A percentile compares a stretch with the other conserved stretches of the same genome.
phyloP scores from a whole-genome alignment of 2,329 filamentous ascomycete genomes.

The Tolypocladium tropicale region DNA sequence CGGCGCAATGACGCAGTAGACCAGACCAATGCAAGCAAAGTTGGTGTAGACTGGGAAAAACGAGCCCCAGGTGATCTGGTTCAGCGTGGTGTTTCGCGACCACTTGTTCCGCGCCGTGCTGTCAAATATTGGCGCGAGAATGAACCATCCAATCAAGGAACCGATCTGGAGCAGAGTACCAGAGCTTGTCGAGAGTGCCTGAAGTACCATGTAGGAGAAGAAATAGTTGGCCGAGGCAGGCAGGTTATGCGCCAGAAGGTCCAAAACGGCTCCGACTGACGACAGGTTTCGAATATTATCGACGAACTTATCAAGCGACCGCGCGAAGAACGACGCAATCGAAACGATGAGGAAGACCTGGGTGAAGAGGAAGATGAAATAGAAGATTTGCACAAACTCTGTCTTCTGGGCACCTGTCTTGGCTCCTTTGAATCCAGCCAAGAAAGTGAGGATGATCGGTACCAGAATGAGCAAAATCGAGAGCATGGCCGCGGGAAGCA shows the following conservation, averaged over 20 bases:
- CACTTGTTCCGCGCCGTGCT: conserved; percentile 77
- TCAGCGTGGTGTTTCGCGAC: conserved; percentile 68
- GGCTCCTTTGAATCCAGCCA: conserved; percentile 65
- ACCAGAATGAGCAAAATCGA: conserved; percentile 70
- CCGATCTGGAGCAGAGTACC: conserved; percentile 77
- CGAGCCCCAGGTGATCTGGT: conserved; percentile 75
- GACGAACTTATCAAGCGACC: conserved; percentile 54
- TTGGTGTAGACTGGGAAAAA: conserved; percentile 97
- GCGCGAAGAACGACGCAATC: conserved; percentile 61
- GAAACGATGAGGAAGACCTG: conserved; percentile 92
- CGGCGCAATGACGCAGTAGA: conserved; percentile 83
- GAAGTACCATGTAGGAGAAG: conserved; percentile 96
- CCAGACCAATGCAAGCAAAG: conserved; percentile 81
- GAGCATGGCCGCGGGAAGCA: conserved; percentile 70
- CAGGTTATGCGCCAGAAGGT: conserved; percentile 65
- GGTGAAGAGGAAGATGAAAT: conserved; percentile 89
- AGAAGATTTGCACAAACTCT: conserved; percentile 82
- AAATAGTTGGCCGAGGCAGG: conserved; percentile 92
- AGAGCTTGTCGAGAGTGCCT: conserved; percentile 83
- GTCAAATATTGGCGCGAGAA: conserved; percentile 72
- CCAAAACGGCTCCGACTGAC: conserved; percentile 57
- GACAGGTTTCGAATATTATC: conserved; percentile 31
- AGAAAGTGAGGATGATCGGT: conserved; percentile 64
- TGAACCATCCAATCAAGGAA: conserved; percentile 70
- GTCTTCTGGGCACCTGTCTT: conserved; percentile 73